Percentiles rank a stretch among this genome's conserved stretches.
These are phyloP conservation scores for Beauveria australis DNA, from an alignment of 2,329 filamentous ascomycete species.

Conservation along the genomic window DNA sequence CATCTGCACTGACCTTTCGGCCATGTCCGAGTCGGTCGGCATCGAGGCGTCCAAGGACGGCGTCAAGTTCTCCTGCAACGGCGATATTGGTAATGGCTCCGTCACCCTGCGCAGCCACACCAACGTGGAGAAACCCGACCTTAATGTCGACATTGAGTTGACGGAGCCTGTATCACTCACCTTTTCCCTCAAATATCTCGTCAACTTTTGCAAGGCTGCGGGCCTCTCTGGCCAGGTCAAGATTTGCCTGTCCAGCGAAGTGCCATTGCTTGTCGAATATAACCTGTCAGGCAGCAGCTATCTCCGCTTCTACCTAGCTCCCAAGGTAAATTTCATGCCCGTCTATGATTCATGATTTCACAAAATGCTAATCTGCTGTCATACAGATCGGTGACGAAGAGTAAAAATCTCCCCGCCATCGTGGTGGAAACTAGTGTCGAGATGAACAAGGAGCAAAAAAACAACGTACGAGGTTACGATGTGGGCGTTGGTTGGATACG, in stretches of 20 bases:
- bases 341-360: background rate
- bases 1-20: constrained; percentile 86
- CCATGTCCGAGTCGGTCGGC: constrained; percentile 89
- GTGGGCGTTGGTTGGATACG: constrained; percentile 4
- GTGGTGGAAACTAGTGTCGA: no score
- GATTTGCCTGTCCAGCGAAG: constrained; percentile 91
- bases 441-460: background rate
- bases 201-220: constrained; percentile 99
- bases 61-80: constrained; percentile 86
- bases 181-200: constrained; percentile 97
- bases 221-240: constrained; percentile 74
- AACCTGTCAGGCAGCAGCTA: constrained; percentile 72
- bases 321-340: constrained; percentile 63
- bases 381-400: constrained; percentile 23
- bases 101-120: constrained; percentile 85
- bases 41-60: constrained; percentile 97
- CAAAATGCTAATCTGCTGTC: background rate
- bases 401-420: constrained; percentile 10
- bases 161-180: constrained; percentile 88
- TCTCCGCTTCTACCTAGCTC: constrained; percentile 93
- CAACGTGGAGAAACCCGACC: constrained; percentile 79
- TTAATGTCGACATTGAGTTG: constrained; percentile 82
- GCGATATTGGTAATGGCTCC: constrained; percentile 92
- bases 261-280: constrained; percentile 94
- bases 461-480: constrained; percentile 5